phyloP scores from a whole-genome alignment of 345 rosid genomes.

The Viola odorata region DNA sequence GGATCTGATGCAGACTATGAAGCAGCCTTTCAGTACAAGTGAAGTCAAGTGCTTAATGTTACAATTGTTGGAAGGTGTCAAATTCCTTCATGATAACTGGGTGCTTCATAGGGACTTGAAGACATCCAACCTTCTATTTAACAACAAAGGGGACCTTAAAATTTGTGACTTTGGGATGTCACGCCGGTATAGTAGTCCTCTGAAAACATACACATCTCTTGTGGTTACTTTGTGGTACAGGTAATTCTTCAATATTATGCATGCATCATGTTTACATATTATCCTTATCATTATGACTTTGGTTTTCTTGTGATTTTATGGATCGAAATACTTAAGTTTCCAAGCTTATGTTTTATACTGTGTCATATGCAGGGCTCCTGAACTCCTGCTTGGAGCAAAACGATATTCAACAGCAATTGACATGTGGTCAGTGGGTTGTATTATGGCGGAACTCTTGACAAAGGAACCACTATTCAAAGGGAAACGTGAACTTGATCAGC shows the following conservation, averaged over 20 bases:
- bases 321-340: not conserved
- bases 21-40: constrained; percentile 72
- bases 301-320: not conserved
- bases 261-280: too few species aligned
- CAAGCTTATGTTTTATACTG: constrained; percentile 13
- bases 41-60: constrained; percentile 88
- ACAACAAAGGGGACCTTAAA: constrained; percentile 71
- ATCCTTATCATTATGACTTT: too few species aligned
- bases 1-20: constrained; percentile 60
- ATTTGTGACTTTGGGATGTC: constrained; percentile 89
- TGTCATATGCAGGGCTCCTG: constrained; percentile 62
- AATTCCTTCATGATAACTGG: constrained; percentile 90
- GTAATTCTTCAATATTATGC: constrained; percentile 21
- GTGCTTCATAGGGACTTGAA: constrained; percentile 87
- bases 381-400: constrained; percentile 72
- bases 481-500: constrained; percentile 61
- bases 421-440: constrained; percentile 96
- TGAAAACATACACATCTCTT: constrained; percentile 69
- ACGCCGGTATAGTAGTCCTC: constrained; percentile 78
- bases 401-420: constrained; percentile 78
- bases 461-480: constrained; percentile 72
- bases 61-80: constrained; percentile 75
- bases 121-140: constrained; percentile 77
- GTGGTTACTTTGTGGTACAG: constrained; percentile 86
- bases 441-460: constrained; percentile 81